Conservation (phyloP, 352 stramenopile genomes). For the Pythium volutum region DNA sequence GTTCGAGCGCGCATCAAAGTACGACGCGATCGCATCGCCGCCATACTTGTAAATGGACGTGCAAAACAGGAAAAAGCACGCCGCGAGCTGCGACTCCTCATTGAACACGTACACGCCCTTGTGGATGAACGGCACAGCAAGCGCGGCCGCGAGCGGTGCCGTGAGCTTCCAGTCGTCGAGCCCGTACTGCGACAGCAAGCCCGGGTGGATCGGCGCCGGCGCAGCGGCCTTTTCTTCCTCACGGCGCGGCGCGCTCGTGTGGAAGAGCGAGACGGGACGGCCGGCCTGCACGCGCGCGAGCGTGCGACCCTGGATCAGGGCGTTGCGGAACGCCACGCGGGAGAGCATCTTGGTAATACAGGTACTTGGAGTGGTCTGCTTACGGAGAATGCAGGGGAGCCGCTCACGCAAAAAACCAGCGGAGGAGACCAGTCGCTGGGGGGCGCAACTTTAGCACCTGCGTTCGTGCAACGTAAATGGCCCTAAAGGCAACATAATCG, state of each 20-base stretch:
- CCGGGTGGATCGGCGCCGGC: conserved; percentile 35
- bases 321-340: conserved; percentile 68
- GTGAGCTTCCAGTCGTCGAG: conserved; percentile 87
- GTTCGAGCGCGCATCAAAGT: conserved; percentile 74
- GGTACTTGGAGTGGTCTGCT: background rate
- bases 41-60: conserved; percentile 86
- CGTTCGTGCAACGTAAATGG: conserved; percentile 3
- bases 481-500: background rate
- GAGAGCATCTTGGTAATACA: conserved; percentile 66
- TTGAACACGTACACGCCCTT: conserved; percentile 88
- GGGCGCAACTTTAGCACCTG: conserved; percentile 18
- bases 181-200: conserved; percentile 58
- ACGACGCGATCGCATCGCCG: conserved; percentile 77
- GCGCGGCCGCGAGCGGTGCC: conserved; percentile 60
- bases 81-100: conserved; percentile 81
- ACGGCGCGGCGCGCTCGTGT: conserved; percentile 54
- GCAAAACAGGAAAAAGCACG: conserved; percentile 85
- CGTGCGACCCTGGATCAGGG: conserved; percentile 38
- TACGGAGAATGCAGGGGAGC: conserved; percentile 1
- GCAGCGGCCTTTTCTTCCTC: conserved; percentile 35
- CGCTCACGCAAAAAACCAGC: conserved; percentile 19
- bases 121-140: conserved; percentile 72
- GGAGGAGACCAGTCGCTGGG: conserved; percentile 23
- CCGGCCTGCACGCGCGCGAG: conserved; percentile 43
- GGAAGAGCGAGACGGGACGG: conserved; percentile 38